phyloP scores from a whole-genome alignment of 1,139 yeast species.

The Arxiozyma telluris region DNA sequence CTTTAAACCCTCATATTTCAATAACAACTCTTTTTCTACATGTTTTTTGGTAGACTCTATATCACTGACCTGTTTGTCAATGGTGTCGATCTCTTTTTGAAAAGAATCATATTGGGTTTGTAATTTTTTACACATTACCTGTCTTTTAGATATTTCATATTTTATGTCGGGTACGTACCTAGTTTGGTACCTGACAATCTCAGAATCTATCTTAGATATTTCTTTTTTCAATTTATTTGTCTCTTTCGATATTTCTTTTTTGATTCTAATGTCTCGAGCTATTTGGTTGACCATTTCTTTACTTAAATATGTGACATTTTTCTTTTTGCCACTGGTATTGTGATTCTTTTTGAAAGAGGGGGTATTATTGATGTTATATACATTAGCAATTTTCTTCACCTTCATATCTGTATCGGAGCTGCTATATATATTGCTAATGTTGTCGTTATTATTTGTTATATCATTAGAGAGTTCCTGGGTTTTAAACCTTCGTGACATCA shows the following conservation, averaged over 20 bases:
- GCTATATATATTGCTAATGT: not conserved
- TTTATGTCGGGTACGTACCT: conserved; percentile 10
- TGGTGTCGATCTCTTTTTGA: not conserved
- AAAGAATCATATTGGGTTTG: conserved; percentile 7
- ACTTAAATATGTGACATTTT: conserved; percentile 2
- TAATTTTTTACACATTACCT: conserved; percentile 9
- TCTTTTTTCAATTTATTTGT: conserved; percentile 1
- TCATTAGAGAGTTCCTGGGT: not conserved
- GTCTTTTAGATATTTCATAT: conserved; percentile 13
- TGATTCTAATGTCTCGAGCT: conserved; percentile 3
- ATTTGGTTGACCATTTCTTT: conserved; percentile 2
- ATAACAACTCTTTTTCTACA: not conserved
- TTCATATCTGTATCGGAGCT: not conserved
- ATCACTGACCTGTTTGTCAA: not conserved
- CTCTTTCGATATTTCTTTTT: conserved; percentile 3
- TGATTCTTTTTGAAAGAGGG: not conserved
- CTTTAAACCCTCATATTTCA: conserved; percentile 6
- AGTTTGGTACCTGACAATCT: conserved; percentile 7
- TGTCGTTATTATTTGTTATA: not conserved
- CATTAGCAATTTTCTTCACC: not conserved
- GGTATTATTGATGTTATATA: not conserved
- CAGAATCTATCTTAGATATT: conserved; percentile 7
- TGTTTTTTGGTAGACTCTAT: not conserved
- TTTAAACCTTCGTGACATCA: not conserved
- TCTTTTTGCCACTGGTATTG: not conserved